Percentiles rank a stretch among this genome's conserved stretches.
Evolutionary conservation across 2,329 filamentous ascomycete species (phyloP).

Genomic region (Didymella pinodella): DNA sequence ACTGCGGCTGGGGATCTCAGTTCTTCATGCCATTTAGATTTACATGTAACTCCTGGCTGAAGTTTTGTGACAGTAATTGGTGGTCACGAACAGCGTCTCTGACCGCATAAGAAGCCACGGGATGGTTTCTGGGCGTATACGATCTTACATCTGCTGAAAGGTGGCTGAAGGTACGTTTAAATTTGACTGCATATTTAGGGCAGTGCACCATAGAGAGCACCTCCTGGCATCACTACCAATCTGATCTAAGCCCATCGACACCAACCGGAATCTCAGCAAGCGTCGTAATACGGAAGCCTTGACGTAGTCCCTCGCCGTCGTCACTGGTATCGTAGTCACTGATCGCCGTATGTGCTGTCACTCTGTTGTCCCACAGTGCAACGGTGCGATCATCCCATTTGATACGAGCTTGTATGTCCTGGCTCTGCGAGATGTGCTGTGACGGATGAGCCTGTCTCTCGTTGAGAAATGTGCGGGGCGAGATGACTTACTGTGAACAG

Average conservation of each 20-base stretch:
- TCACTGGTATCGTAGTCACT: slow-evolving; percentile 65
- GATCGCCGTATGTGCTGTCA: slow-evolving; percentile 77
- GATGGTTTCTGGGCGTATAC: neutral
- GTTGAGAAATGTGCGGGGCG: too few species aligned
- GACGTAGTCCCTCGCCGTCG: slow-evolving; percentile 33
- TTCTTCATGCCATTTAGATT: neutral
- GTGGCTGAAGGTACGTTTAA: neutral
- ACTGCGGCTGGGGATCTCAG: neutral
- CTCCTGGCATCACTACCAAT: slow-evolving; percentile 23
- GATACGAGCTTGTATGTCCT: slow-evolving; percentile 71
- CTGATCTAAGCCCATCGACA: slow-evolving; percentile 30
- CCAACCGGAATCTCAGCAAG: slow-evolving; percentile 32
- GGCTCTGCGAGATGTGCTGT: slow-evolving; percentile 64
- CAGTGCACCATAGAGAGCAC: neutral
- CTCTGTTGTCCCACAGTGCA: slow-evolving; percentile 83
- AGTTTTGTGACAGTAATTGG: neutral
- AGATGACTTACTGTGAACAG: neutral
- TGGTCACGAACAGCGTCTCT: neutral
- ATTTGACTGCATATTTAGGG: neutral
- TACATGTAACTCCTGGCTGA: neutral
- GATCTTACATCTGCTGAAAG: neutral
- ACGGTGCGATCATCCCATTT: slow-evolving; percentile 63
- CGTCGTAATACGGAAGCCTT: slow-evolving; percentile 38
- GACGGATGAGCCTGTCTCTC: neutral
- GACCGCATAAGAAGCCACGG: neutral